Evolutionary conservation across 2,329 filamentous ascomycete species (phyloP).

Genomic region (Cladosporium colombiae): DNA sequence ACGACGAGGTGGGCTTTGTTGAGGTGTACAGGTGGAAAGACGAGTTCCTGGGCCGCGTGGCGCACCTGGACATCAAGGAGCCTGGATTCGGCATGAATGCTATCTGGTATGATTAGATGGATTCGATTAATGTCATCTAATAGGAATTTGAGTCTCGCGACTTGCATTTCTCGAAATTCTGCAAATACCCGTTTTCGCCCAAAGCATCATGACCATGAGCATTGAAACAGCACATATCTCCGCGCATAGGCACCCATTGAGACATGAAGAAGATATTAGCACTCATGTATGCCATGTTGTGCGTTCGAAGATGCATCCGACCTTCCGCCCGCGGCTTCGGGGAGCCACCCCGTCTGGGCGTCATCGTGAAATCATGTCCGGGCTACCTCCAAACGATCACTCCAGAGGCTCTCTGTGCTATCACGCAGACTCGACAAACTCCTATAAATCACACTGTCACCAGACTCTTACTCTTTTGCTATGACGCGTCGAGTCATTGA

Average conservation of each 20-base stretch:
- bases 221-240: not conserved
- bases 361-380: constrained; percentile 2
- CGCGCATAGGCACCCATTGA: too few species aligned
- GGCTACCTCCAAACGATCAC: not conserved
- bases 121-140: not conserved
- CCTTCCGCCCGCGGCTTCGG: not conserved
- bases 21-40: constrained; percentile 87
- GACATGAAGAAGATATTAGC: not conserved
- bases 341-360: not conserved
- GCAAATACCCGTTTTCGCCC: not conserved
- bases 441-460: not conserved
- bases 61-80: constrained; percentile 74
- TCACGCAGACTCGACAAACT: not conserved
- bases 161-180: not conserved
- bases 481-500: not conserved
- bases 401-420: not conserved
- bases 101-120: constrained; percentile 78
- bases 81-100: constrained; percentile 96
- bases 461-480: not conserved
- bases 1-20: constrained; percentile 83
- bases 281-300: not conserved
- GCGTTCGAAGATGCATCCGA: not conserved
- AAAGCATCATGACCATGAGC: too few species aligned
- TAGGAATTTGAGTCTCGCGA: not conserved
- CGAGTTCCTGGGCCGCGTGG: constrained; percentile 76